Evolutionary conservation across 164 flowering plant species (phyloP).

Genomic region (Stephania yunnanensis): DNA sequence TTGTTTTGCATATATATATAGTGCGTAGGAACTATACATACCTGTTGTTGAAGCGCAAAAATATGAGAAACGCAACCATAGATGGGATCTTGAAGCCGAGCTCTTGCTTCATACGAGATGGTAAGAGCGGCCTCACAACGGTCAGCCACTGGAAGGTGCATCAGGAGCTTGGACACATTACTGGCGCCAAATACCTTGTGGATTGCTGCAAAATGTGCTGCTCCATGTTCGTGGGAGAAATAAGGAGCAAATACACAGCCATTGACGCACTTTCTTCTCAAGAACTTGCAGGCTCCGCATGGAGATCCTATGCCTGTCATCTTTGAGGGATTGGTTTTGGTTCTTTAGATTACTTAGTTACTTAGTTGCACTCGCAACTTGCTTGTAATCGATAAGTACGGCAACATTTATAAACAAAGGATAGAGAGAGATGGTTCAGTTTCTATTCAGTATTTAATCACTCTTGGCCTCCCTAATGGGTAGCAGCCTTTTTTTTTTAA

Average conservation of each 20-base stretch:
- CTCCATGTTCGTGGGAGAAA: constrained; percentile 84
- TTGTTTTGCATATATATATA: too few species aligned
- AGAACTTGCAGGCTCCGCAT: constrained; percentile 93
- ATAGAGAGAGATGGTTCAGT: too few species aligned
- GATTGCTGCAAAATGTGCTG: constrained; percentile 75
- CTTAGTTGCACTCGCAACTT: too few species aligned
- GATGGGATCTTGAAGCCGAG: constrained; percentile 88
- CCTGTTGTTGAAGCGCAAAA: constrained; percentile 91
- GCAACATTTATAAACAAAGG: too few species aligned
- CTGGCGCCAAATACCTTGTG: constrained; percentile 96
- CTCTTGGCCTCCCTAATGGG: too few species aligned
- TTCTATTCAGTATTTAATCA: too few species aligned
- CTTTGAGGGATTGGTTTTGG: too few species aligned
- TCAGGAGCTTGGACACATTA: constrained; percentile 71
- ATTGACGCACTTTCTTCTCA: constrained; percentile 76
- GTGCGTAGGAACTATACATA: constrained; percentile 3
- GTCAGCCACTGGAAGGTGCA: constrained; percentile 59
- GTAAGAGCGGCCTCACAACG: constrained; percentile 77
- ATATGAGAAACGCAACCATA: constrained; percentile 90
- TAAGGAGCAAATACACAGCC: constrained; percentile 96
- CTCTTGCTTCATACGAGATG: constrained; percentile 88
- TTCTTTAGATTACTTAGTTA: too few species aligned
- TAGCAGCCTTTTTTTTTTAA: too few species aligned
- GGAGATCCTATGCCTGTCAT: constrained; percentile 44
- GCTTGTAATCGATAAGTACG: too few species aligned